Evolutionary conservation across 768 basidiomycete genomes (phyloP).

Genomic region (Scleroderma bovista): DNA sequence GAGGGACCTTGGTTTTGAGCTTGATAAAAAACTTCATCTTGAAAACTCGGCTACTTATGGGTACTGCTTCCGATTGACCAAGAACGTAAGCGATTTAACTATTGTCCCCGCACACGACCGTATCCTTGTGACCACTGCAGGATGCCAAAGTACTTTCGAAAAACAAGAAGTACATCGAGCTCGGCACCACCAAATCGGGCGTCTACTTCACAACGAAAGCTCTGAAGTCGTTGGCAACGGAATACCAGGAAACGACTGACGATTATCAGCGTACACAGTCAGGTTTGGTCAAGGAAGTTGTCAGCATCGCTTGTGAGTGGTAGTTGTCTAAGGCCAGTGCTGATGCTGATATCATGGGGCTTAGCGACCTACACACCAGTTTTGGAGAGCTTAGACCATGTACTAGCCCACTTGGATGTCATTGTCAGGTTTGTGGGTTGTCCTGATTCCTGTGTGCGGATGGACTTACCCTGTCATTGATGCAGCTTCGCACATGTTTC

Average conservation of each 20-base stretch:
- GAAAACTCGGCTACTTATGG: conserved; percentile 88
- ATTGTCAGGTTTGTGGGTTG: conserved; percentile 62
- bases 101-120: not conserved
- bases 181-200: conserved; percentile 81
- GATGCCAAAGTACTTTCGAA: conserved; percentile 68
- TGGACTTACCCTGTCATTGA: not conserved
- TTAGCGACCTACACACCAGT: conserved; percentile 89
- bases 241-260: conserved; percentile 61
- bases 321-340: not conserved
- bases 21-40: conserved; percentile 93
- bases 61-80: conserved; percentile 89
- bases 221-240: conserved; percentile 66
- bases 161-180: conserved; percentile 71
- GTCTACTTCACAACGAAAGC: conserved; percentile 80
- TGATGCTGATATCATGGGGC: not conserved
- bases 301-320: conserved; percentile 79
- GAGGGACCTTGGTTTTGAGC: conserved; percentile 67
- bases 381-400: conserved; percentile 74
- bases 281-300: conserved; percentile 85
- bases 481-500: conserved; percentile 88
- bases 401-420: conserved; percentile 89
- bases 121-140: conserved; percentile 34
- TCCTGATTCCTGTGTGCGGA: not conserved
- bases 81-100: conserved; percentile 54
- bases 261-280: conserved; percentile 74